phyloP scores from a whole-genome alignment of 106 monocot genomes.

The Dactylorhiza incarnata region DNA sequence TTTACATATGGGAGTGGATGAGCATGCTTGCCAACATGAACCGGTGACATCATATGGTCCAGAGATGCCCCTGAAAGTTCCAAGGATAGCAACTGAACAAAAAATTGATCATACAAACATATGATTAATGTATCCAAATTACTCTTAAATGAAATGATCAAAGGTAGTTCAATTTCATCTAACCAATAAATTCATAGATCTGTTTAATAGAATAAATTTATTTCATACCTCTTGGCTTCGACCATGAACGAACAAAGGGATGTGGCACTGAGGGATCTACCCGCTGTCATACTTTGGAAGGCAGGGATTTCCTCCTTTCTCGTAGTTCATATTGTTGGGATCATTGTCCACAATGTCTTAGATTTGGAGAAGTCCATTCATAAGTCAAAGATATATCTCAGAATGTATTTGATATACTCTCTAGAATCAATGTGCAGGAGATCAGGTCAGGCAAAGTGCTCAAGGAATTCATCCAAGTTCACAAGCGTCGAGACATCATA shows the following conservation, averaged over 20 bases:
- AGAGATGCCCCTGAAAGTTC: slow-evolving; percentile 67
- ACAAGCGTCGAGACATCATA: too few relatives aligned
- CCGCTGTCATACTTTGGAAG: slow-evolving; percentile 69
- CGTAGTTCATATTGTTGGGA: too few relatives aligned
- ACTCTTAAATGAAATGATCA: too few relatives aligned
- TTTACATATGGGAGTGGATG: slow-evolving; percentile 42
- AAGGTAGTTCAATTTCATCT: not conserved
- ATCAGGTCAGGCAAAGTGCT: too few relatives aligned
- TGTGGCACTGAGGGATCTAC: slow-evolving; percentile 47
- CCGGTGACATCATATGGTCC: slow-evolving; percentile 56
- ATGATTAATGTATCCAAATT: too few relatives aligned
- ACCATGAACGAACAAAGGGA: slow-evolving; percentile 40
- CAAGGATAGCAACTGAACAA: slow-evolving; percentile 39
- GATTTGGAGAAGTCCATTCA: too few relatives aligned
- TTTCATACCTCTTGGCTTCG: slow-evolving; percentile 27
- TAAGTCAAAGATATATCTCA: too few relatives aligned
- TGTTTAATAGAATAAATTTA: not conserved
- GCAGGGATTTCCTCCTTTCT: slow-evolving; percentile 31
- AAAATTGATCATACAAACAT: too few relatives aligned
- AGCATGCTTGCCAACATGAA: slow-evolving; percentile 49
- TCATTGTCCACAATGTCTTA: too few relatives aligned
- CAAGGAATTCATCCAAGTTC: too few relatives aligned
- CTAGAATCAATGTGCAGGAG: too few relatives aligned
- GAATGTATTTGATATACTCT: too few relatives aligned
- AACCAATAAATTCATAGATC: not conserved